These are phyloP conservation scores for Myriosclerotinia duriaeana DNA, from an alignment of 2,329 filamentous ascomycete species.

Conservation along the genomic window DNA sequence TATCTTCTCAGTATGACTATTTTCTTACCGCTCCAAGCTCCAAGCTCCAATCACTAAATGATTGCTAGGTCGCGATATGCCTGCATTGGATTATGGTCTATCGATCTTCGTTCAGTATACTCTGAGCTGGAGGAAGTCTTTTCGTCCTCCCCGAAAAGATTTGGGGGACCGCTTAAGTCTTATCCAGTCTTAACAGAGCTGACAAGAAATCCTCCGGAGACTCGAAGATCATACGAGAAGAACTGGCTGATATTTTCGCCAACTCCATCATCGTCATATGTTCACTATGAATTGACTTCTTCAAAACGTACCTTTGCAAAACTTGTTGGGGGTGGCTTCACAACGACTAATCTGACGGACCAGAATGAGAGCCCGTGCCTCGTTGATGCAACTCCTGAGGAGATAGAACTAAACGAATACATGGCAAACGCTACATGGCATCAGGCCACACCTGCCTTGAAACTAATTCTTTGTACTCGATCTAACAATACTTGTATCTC, in stretches of 20 bases:
- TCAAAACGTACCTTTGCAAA: constrained; percentile 35
- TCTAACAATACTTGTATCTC: constrained; percentile 34
- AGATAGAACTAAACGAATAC: constrained; percentile 25
- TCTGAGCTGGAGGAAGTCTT: constrained; percentile 28
- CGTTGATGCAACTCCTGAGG: constrained; percentile 24
- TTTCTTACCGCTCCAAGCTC: not conserved
- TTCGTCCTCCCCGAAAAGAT: constrained; percentile 29
- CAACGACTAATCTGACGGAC: constrained; percentile 33
- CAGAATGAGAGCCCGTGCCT: constrained; percentile 31
- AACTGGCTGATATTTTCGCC: constrained; percentile 46
- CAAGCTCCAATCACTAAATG: constrained; percentile 30
- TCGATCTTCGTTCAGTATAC: constrained; percentile 33
- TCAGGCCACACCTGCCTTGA: constrained; percentile 44
- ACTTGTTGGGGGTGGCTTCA: constrained; percentile 32
- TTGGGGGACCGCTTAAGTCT: constrained; percentile 33
- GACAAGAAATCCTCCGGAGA: constrained; percentile 42
- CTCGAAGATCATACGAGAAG: constrained; percentile 43
- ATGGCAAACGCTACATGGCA: constrained; percentile 40
- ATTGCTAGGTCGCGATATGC: constrained; percentile 32
- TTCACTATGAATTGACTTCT: constrained; percentile 43
- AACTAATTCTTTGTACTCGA: constrained; percentile 42
- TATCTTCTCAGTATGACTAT: constrained; percentile 41
- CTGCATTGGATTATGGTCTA: constrained; percentile 34
- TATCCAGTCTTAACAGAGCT: constrained; percentile 43
- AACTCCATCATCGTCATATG: constrained; percentile 39